Evolutionary conservation across 305 asterid genomes (phyloP), one percentile per base, ranked within the genome.

Genomic region (Plantago coronopus): DNA sequence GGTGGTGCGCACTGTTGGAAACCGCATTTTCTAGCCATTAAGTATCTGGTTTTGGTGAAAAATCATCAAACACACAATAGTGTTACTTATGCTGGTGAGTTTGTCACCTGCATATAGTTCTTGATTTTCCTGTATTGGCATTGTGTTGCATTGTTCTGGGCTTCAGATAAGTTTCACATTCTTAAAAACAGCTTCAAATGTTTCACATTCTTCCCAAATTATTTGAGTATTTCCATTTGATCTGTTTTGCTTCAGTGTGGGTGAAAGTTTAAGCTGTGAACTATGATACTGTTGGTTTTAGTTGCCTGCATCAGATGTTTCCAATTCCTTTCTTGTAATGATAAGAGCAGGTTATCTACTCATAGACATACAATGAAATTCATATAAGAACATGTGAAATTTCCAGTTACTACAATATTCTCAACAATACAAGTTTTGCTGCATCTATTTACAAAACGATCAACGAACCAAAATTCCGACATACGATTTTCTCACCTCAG

Each of bases 1-100:
- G 77, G 87, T 81, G 49, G 77, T 78, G 72, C 84, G 75, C 64
- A 48, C 65, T 22, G 12, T 22, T 29, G 11, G 56, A 45, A 46
- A 54, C 42, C 4, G 2, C 38, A 25, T 7, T 25, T 53, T 53
- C 58, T 17, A 25, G 4, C 31, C 19, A 23, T 23, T 17, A 22
- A 49, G 40, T 34, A 11, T 12, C 12, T 34, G 40, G 9, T 34
- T 34, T 34, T 9, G 0, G 12, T 34, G 40, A 34, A 34, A 34
- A n/a, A n/a, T n/a, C n/a, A 6, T 34, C 40, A 34, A 34, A 34
- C 34, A 4, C 34, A 27, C 7, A 25, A 0, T 27, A 27, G 7
- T 2, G 2, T 49, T 19, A 7, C 11, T 49, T 7, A 48, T 48
- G 54, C 54, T 48, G 54, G 54, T 19, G 23, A 48, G 34, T 2